Base-by-base conservation (phyloP, 1,139 yeast genomes). In the Geotrichum carabidarum region DNA sequence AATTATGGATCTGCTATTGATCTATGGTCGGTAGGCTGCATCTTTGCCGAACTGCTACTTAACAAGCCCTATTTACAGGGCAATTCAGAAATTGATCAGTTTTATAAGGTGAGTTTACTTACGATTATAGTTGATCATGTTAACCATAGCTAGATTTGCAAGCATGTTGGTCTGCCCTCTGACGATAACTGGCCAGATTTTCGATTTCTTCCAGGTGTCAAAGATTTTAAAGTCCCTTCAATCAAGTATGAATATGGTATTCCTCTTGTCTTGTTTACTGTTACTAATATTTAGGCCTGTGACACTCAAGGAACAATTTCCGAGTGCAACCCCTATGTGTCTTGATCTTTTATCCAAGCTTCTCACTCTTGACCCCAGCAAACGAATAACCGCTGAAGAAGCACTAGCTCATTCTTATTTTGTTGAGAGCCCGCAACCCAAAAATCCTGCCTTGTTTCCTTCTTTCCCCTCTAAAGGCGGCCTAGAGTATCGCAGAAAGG, bases 11-110 rank as follows among this genome's bases (percentile, higher is more conserved):
- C 67, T 43, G 82, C 78, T 44, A 74, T 91, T 4, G 99, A 93
- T 65, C 75, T 89, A 32, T 93, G 98, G 98, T 74, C 88, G 0
- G 66, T 84, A 17, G 95, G 93, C 1, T 78, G 93, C 8, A 62
- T 88, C 0, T 65, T 85, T 57, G 80, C 87, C n/a, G 74, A 80
- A 52, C 66, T 90, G 51, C 80, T 65, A 38, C 37, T 15, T 62
- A 65, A 80, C 47, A 75, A 76, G 61, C 82, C 83, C 1, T 68
- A 79, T 48, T 76, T 79, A 60, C 79, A 79, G 1, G 83, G 83
- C 0, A 80, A 75, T 61, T 73, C 78, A 6, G 82, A 78, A 63
- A 74, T 78, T 57, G 81, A 78, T 60, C 82, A 79, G 64, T 74
- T 79, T 8, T 17, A 30, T 12, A 8, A 14, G 11, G 55, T 56